Evolutionary conservation across 192 early-diverging fungal species (phyloP).

Genomic region (Geranomyces variabilis): DNA sequence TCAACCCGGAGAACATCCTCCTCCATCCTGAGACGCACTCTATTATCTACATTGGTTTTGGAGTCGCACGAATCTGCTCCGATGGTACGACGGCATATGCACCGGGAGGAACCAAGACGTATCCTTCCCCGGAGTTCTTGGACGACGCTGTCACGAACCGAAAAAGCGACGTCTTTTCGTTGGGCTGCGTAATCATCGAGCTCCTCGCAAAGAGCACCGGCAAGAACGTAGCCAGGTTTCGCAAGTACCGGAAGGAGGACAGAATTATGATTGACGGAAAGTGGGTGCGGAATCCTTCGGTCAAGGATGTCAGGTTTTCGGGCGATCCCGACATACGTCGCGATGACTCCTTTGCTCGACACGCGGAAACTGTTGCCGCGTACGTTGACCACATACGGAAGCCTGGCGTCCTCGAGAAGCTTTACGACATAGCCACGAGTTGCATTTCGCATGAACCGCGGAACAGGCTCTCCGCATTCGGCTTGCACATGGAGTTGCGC

Average conservation of each 20-base stretch:
- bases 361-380: not conserved
- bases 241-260: conserved; percentile 2
- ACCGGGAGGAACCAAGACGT: not conserved
- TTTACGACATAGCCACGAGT: no score
- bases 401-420: no score
- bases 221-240: not conserved
- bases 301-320: not conserved
- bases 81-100: conserved; percentile 16
- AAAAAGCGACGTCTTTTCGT: conserved; percentile 7
- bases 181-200: conserved; percentile 10
- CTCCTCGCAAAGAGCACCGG: not conserved
- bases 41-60: conserved; percentile 11
- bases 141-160: not conserved
- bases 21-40: not conserved
- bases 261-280: not conserved
- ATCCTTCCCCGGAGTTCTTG: not conserved
- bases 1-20: conserved; percentile 9
- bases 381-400: no score
- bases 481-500: no score
- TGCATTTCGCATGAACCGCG: no score
- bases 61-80: conserved; percentile 2
- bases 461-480: no score
- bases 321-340: not conserved
- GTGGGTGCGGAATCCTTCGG: not conserved
- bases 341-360: conserved; percentile 1